Conservation (phyloP, 768 basidiomycete species). For the Hemileccinum rubropunctum region DNA sequence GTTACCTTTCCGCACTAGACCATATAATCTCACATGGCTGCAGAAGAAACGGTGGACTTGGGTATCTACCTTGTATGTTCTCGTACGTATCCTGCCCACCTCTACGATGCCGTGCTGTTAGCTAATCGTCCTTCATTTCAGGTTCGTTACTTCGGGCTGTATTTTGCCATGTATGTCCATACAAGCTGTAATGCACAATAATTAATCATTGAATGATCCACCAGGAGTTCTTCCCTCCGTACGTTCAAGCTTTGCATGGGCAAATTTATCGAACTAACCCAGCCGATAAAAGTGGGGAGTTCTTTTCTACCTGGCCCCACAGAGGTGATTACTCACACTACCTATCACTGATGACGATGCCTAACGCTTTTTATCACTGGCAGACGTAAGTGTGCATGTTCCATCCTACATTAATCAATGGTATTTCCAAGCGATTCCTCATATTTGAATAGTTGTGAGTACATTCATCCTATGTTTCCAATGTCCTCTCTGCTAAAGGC, state of each 20-base stretch:
- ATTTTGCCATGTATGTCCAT: neutral
- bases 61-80: neutral
- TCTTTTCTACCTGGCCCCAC: no score
- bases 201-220: no score
- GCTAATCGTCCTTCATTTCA: neutral
- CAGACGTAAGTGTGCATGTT: neutral
- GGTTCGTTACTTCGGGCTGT: conserved; percentile 1
- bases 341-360: no score
- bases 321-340: neutral
- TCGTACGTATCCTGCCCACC: neutral
- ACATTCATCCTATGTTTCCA: neutral
- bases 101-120: neutral
- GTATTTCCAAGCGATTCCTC: neutral
- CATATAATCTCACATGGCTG: neutral
- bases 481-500: neutral
- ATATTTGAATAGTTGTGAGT: neutral
- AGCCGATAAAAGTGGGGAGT: no score
- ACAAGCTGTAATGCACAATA: no score
- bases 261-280: no score
- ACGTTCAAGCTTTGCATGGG: no score
- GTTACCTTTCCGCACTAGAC: neutral
- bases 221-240: no score
- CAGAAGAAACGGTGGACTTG: neutral
- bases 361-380: neutral
- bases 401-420: neutral